Percentiles rank a stretch among this genome's conserved stretches.
Conservation (phyloP, 192 early-diverging fungal species). For the Geosiphon pyriformis region DNA sequence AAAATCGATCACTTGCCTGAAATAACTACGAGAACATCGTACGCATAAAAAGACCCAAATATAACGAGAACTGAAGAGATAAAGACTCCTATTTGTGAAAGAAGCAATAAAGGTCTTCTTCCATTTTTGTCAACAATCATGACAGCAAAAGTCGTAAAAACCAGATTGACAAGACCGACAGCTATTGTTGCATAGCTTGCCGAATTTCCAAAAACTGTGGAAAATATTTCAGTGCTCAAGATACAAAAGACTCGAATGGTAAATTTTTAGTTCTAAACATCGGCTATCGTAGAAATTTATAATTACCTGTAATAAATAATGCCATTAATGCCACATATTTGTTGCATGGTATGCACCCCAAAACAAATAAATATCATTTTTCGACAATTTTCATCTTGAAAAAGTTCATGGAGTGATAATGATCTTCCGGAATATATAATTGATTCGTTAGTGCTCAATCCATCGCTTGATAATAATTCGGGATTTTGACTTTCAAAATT, state of each 20-base stretch:
- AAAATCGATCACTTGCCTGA: neutral
- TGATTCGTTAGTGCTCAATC: neutral
- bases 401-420: neutral
- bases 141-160: neutral
- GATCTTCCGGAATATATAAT: neutral
- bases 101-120: neutral
- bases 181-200: neutral
- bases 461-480: neutral
- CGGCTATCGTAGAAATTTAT: too few relatives aligned
- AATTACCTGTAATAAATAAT: constrained; percentile 67
- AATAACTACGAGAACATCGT: neutral
- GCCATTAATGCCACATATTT: constrained; percentile 81
- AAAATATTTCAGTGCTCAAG: neutral
- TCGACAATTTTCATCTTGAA: constrained; percentile 31
- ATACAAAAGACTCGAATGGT: too few relatives aligned
- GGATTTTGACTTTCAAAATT: constrained; percentile 26
- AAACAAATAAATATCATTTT: constrained; percentile 61
- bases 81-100: neutral
- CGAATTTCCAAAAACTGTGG: neutral
- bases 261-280: too few relatives aligned
- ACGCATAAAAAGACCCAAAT: neutral
- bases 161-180: neutral
- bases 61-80: neutral
- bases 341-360: constrained; percentile 71
- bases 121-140: neutral